Evolutionary conservation across 164 flowering plant genomes (phyloP).

Genomic region (Pachysandra terminalis): DNA sequence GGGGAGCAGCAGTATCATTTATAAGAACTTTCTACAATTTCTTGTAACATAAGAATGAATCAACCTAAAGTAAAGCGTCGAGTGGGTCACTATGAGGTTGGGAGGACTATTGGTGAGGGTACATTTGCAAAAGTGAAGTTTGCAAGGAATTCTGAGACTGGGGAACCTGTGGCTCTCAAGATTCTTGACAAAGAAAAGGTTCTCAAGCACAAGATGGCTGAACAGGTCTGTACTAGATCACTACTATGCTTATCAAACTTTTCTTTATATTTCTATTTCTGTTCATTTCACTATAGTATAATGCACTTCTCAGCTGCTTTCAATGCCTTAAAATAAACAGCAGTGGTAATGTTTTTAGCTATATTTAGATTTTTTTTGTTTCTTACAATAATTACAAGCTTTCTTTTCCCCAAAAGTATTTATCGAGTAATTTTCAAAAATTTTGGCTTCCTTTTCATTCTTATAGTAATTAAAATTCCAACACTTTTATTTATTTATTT

Average conservation of each 20-base stretch:
- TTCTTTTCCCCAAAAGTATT: no score
- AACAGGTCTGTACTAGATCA: constrained; percentile 43
- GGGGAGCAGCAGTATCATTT: background rate
- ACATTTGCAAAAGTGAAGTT: constrained; percentile 83
- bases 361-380: no score
- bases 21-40: background rate
- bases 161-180: constrained; percentile 69
- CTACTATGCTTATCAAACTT: background rate
- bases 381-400: no score
- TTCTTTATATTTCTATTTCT: background rate
- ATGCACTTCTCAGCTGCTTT: background rate
- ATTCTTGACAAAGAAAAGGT: constrained; percentile 85
- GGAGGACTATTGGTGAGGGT: constrained; percentile 82
- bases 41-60: background rate
- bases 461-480: no score
- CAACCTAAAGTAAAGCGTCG: constrained; percentile 56
- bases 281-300: background rate
- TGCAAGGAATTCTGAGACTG: constrained; percentile 65
- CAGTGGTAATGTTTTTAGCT: no score
- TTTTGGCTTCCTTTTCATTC: no score
- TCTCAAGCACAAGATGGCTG: constrained; percentile 79
- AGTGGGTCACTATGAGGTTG: constrained; percentile 75
- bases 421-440: no score
- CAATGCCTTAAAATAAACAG: no score
- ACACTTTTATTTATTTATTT: no score